Conservation (phyloP, 345 rosid genomes). For the Durio zibethinus region DNA sequence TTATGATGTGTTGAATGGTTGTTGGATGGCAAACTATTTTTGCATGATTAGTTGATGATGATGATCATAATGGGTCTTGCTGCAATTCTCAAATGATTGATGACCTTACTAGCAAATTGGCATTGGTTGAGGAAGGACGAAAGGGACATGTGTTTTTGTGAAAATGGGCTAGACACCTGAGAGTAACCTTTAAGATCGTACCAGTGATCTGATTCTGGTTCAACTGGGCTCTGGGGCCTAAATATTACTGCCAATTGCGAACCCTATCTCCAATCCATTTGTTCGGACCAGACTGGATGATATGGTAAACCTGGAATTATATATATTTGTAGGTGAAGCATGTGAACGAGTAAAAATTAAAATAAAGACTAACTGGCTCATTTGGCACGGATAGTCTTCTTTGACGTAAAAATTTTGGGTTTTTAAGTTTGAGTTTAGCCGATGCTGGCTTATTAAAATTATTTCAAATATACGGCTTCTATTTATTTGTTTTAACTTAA, state of each 20-base stretch:
- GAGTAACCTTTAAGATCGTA: neutral
- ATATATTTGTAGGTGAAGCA: too few relatives aligned
- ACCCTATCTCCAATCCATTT: neutral
- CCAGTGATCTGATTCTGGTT: neutral
- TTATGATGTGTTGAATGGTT: constrained; percentile 8
- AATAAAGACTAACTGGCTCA: too few relatives aligned
- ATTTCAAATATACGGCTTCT: too few relatives aligned
- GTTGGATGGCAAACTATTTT: neutral
- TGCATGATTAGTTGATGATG: neutral
- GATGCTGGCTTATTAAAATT: too few relatives aligned
- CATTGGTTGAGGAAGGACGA: neutral
- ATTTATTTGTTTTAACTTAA: too few relatives aligned
- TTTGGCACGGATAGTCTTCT: too few relatives aligned
- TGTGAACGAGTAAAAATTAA: too few relatives aligned
- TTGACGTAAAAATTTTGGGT: too few relatives aligned
- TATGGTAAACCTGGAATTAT: too few relatives aligned
- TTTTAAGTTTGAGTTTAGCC: too few relatives aligned
- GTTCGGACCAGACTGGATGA: too few relatives aligned
- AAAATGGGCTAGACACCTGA: neutral
- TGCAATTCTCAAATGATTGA: neutral
- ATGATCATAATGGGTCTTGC: neutral
- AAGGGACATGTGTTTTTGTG: neutral
- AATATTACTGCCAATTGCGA: neutral
- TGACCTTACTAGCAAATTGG: neutral
- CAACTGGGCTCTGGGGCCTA: neutral